Conservation (phyloP, 2,329 filamentous ascomycete species). For the Eutypella sp. region DNA sequence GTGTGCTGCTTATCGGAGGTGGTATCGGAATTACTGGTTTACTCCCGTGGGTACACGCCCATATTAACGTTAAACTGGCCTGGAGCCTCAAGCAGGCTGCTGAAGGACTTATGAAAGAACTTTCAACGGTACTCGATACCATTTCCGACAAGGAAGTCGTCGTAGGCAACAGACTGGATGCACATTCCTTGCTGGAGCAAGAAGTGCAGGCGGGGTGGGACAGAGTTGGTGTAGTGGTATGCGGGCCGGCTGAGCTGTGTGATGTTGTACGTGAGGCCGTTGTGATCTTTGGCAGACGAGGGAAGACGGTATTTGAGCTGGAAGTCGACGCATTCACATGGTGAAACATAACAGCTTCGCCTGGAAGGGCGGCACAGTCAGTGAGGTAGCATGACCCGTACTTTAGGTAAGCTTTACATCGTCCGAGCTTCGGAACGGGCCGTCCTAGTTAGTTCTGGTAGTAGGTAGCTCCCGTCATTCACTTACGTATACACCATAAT, state of each 20-base stretch:
- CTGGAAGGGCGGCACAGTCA: background rate
- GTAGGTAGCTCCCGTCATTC: too few relatives aligned
- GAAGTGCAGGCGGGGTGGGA: conserved; percentile 8
- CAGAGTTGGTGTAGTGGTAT: conserved; percentile 8
- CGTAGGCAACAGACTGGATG: conserved; percentile 5
- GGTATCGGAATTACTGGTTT: conserved; percentile 11
- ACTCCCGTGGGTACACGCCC: conserved; percentile 2
- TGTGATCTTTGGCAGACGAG: conserved; percentile 4
- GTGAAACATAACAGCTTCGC: conserved; percentile 5
- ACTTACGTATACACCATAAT: too few relatives aligned
- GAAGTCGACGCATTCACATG: conserved; percentile 25
- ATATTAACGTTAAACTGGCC: conserved; percentile 7
- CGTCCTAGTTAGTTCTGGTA: too few relatives aligned
- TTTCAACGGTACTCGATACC: conserved; percentile 1
- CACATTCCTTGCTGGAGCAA: conserved; percentile 4
- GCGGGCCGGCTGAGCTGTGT: conserved; percentile 7
- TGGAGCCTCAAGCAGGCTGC: conserved; percentile 4
- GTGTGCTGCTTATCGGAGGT: conserved; percentile 11
- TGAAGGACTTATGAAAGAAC: background rate
- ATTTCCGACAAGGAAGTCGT: conserved; percentile 5
- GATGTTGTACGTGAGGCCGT: conserved; percentile 5
- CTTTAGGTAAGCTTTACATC: background rate
- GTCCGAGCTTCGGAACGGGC: background rate
- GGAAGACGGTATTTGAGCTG: conserved; percentile 18
- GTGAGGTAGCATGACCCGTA: background rate